Evolutionary conservation across 352 stramenopile genomes (phyloP).

Genomic region (Thalassiosira mediterranea): DNA sequence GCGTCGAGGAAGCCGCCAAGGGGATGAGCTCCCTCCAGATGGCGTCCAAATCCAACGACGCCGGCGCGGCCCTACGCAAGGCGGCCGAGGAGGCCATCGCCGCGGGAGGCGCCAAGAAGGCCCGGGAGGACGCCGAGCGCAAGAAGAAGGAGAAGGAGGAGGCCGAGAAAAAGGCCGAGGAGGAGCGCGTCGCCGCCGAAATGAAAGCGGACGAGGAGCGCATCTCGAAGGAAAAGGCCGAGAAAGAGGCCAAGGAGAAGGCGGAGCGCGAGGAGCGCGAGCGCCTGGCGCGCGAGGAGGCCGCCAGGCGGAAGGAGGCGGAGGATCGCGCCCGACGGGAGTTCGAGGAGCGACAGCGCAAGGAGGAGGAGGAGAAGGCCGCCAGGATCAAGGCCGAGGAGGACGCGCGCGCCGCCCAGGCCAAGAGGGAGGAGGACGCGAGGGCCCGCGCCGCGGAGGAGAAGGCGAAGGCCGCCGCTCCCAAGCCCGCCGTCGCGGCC

Average conservation of each 20-base stretch:
- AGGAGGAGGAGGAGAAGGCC: conserved; percentile 38
- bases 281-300: conserved; percentile 31
- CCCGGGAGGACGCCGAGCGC: conserved; percentile 28
- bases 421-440: not conserved
- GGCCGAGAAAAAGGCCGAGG: not conserved
- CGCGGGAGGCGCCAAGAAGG: conserved; percentile 40
- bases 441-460: not conserved
- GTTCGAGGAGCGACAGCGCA: conserved; percentile 28
- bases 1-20: not conserved
- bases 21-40: conserved; percentile 14
- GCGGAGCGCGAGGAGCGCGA: conserved; percentile 18
- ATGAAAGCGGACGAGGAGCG: conserved; percentile 1
- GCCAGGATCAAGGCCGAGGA: conserved; percentile 25
- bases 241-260: not conserved
- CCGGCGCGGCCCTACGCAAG: conserved; percentile 21
- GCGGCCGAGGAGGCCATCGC: conserved; percentile 47
- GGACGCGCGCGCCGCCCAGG: conserved; percentile 16
- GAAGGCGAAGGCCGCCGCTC: conserved; percentile 7
- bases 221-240: conserved; percentile 14
- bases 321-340: conserved; percentile 29
- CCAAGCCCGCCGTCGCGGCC: not conserved
- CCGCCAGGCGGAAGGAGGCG: conserved; percentile 16
- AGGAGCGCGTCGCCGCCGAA: conserved; percentile 7
- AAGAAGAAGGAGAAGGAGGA: conserved; percentile 6
- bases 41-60: conserved; percentile 22